Evolutionary conservation across 2,329 filamentous ascomycete genomes (phyloP).

Genomic region (Ceratocystiopsis minuta): DNA sequence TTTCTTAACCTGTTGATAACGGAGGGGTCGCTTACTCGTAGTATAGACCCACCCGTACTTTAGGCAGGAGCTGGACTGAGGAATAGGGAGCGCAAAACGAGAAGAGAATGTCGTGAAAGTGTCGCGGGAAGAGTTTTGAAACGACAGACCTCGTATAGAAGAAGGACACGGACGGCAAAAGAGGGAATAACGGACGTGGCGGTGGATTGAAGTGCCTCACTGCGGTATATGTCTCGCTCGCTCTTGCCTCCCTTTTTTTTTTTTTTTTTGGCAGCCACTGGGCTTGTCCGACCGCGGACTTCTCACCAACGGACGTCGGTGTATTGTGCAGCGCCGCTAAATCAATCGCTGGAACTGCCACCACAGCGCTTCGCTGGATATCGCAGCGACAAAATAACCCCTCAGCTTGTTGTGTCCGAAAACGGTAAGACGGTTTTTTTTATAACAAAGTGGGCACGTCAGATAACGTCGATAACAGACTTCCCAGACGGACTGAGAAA

Average conservation of each 20-base stretch:
- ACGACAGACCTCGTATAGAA: no score
- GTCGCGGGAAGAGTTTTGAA: no score
- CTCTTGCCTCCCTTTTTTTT: not conserved
- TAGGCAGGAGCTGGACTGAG: no score
- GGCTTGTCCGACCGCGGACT: not conserved
- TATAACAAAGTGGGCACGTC: not conserved
- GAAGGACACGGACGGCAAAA: no score
- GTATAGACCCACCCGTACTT: slow-evolving; percentile 3
- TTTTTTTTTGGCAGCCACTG: slow-evolving; percentile 1
- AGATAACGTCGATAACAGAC: slow-evolving; percentile 1
- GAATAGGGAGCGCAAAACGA: no score
- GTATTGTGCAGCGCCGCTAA: no score
- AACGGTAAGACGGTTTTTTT: not conserved
- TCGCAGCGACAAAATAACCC: slow-evolving; percentile 10
- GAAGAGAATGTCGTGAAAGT: no score
- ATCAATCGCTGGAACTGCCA: no score
- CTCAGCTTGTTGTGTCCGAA: slow-evolving; percentile 4
- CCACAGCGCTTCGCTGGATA: slow-evolving; percentile 8
- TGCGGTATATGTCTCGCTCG: not conserved
- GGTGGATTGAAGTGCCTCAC: not conserved
- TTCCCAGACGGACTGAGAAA: no score
- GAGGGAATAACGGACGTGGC: no score
- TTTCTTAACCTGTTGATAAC: slow-evolving; percentile 3
- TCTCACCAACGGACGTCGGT: no score
- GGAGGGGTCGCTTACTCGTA: slow-evolving; percentile 7